Evolutionary conservation across 257 asterid genomes (phyloP), one percentile per base, ranked within the genome.

Genomic region (Prunella vulgaris): DNA sequence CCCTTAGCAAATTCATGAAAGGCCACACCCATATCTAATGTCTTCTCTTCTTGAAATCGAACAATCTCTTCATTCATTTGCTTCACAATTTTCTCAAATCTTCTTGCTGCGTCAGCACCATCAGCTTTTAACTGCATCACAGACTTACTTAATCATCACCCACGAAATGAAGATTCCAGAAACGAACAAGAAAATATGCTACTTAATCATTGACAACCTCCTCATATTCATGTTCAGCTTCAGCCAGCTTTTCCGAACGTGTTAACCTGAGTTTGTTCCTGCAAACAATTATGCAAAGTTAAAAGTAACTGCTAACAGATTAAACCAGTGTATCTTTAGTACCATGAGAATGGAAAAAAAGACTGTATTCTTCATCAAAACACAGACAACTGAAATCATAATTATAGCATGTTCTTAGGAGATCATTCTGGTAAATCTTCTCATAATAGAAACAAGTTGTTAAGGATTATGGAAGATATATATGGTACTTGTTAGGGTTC

Each of bases 1-100:
- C 98, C 99, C 77, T 87, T 77, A 3, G 98, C 95, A 65, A 91
- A 94, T 80, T 91, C 97, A 56, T 94, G 97, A 73, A 94, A 94
- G 22, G 97, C 97, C 32, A 89, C 77, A 15, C 99, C 99, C 93
- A 94, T 78, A 35, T 94, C 99, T 5, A 73, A 17, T 14, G 97
- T 94, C 69, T 94, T 91, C 67, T 94, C 93, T 68, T 91, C 98
- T 88, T 94, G 99, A 77, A 94, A 94, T 49, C 82, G 90, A 60
- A 82, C 79, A 7, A 89, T 82, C 79, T 94, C 99, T 40, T 91
- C 95, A 4, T 86, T 91, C 99, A 94, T 94, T 27, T 74, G 73
- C 77, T 77, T 80, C 75, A 89, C 98, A 4, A 94, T 91, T 60
- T 79, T 81, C 71, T 89, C 90, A 66, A 91, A 91, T 78, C 85